phyloP scores from a whole-genome alignment of 176 grass and related monocot species.

The Aegilops tauschii region DNA sequence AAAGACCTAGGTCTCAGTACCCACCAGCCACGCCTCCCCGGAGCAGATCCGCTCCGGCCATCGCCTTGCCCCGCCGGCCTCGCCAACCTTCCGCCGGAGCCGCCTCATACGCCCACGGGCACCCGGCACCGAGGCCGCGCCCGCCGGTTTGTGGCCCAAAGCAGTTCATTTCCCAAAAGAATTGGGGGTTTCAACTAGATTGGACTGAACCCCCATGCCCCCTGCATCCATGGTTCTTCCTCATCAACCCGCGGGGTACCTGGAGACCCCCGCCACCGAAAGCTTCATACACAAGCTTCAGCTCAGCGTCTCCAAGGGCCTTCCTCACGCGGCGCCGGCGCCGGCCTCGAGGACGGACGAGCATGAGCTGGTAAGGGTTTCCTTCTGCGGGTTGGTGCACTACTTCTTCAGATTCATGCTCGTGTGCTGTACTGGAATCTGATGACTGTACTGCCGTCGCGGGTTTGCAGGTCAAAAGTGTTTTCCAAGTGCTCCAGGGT shows the following conservation, averaged over 20 bases:
- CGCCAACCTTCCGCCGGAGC: too few species aligned
- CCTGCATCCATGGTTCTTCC: slow-evolving; percentile 29
- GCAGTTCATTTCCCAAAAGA: too few species aligned
- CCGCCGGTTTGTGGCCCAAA: too few species aligned
- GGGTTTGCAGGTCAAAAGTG: slow-evolving; percentile 50
- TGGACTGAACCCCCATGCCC: not conserved
- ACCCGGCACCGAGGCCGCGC: too few species aligned
- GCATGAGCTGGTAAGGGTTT: slow-evolving; percentile 59
- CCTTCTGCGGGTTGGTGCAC: not conserved
- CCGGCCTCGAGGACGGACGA: slow-evolving; percentile 55
- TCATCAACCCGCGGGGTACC: not conserved
- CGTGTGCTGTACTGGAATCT: not conserved
- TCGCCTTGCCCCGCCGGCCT: too few species aligned
- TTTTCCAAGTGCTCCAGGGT: slow-evolving; percentile 83
- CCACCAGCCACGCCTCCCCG: too few species aligned
- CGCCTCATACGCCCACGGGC: not conserved
- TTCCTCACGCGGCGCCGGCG: slow-evolving; percentile 62
- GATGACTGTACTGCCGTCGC: not conserved
- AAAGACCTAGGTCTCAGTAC: not conserved
- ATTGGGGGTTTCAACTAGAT: not conserved
- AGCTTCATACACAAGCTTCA: slow-evolving; percentile 80
- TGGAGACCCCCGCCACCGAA: slow-evolving; percentile 27
- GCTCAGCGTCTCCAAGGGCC: slow-evolving; percentile 62
- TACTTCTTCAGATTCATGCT: not conserved
- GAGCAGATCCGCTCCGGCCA: not conserved